Conservation (phyloP, 305 asterid species). For the Fraxinus latifolia region DNA sequence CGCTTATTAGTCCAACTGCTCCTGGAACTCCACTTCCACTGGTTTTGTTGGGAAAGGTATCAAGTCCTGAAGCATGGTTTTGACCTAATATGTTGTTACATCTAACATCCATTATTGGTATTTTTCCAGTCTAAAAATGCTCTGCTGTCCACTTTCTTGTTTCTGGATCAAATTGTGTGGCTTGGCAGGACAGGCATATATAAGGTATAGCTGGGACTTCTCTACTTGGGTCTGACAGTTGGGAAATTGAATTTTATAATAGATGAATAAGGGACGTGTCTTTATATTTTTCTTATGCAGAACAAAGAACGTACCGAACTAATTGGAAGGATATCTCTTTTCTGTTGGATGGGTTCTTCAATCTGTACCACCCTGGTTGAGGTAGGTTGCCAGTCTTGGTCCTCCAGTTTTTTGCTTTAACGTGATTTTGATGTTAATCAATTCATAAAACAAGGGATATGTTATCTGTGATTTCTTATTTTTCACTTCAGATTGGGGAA, state of each 20-base stretch:
- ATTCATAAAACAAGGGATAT: not conserved
- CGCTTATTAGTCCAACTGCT: constrained; percentile 70
- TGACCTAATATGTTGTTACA: not conserved
- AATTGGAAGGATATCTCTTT: constrained; percentile 83
- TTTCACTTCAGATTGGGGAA: constrained; percentile 64
- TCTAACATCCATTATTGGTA: constrained; percentile 17
- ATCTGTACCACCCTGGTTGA: constrained; percentile 75
- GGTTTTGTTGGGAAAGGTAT: constrained; percentile 85
- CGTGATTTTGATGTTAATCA: not conserved
- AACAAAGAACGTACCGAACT: constrained; percentile 80
- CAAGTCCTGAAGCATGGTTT: not conserved
- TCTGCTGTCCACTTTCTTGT: constrained; percentile 82
- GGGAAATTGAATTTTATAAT: not conserved
- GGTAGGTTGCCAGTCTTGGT: constrained; percentile 36
- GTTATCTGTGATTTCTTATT: not conserved
- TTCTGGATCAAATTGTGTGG: constrained; percentile 95
- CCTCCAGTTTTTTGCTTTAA: not conserved
- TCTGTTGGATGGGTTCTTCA: constrained; percentile 88
- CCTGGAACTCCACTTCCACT: constrained; percentile 88
- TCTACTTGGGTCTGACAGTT: not conserved
- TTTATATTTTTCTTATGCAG: constrained; percentile 35
- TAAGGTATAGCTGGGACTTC: constrained; percentile 50
- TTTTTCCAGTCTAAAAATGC: constrained; percentile 82
- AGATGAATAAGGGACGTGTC: constrained; percentile 4
- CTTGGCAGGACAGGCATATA: constrained; percentile 91